Evolutionary conservation across 768 basidiomycete genomes (phyloP).

Genomic region (Kwoniella dejecticola): DNA sequence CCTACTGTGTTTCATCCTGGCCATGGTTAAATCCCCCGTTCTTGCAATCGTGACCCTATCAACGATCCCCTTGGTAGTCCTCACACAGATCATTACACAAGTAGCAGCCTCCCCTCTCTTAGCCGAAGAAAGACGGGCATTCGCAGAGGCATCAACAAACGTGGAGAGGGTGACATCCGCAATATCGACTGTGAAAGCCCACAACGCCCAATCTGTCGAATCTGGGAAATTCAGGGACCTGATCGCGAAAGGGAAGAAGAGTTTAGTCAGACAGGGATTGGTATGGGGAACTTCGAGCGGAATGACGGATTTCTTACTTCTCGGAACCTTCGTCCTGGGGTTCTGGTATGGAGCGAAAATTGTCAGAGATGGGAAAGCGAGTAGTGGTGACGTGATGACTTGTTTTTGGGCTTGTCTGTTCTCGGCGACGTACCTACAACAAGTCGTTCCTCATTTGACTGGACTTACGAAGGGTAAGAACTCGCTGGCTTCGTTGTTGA

Average conservation of each 20-base stretch:
- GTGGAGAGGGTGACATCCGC: conserved; percentile 72
- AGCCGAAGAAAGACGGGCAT: conserved; percentile 66
- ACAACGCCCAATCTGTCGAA: conserved; percentile 72
- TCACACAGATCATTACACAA: conserved; percentile 77
- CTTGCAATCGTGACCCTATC: conserved; percentile 91
- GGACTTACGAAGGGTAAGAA: conserved; percentile 78
- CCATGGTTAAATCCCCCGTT: conserved; percentile 74
- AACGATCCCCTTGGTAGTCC: conserved; percentile 76
- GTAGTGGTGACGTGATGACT: conserved; percentile 82
- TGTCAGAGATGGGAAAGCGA: conserved; percentile 72
- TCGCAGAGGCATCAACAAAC: conserved; percentile 72
- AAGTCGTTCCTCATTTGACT: conserved; percentile 80
- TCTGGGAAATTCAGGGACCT: conserved; percentile 60
- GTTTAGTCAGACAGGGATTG: conserved; percentile 63
- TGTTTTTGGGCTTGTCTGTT: conserved; percentile 98
- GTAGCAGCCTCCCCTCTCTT: conserved; percentile 69
- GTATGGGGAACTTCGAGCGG: conserved; percentile 77
- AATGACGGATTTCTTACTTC: conserved; percentile 74
- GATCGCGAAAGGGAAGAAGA: conserved; percentile 59
- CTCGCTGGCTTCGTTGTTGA: conserved; percentile 70
- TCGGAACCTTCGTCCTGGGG: conserved; percentile 92
- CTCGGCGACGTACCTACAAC: conserved; percentile 81
- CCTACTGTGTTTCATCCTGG: conserved; percentile 76
- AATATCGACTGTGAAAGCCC: conserved; percentile 89
- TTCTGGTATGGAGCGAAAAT: conserved; percentile 95